A percentile compares a stretch with the other conserved stretches of the same genome.
phyloP scores from a whole-genome alignment of 495 filamentous ascomycete species.

The Trichocladium antarcticum region DNA sequence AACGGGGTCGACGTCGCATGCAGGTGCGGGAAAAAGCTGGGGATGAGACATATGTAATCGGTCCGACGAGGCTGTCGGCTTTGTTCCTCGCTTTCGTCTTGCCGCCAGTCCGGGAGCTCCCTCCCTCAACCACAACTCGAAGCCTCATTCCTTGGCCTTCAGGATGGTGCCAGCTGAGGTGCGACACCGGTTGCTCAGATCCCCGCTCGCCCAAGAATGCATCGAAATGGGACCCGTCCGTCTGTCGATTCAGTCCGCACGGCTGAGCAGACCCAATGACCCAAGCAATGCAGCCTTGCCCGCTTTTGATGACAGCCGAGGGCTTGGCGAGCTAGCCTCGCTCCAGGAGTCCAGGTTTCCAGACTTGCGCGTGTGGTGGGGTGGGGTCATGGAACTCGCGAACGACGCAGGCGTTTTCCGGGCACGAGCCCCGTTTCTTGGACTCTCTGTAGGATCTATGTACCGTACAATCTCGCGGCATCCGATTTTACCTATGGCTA shows the following conservation, averaged over 20 bases:
- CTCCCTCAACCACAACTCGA: background rate
- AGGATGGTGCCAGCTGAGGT: constrained; percentile 3
- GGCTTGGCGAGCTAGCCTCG: background rate
- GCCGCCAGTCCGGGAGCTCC: too few species aligned
- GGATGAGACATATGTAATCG: constrained; percentile 15
- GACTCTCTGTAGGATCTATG: too few species aligned
- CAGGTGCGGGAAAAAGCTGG: constrained; percentile 15
- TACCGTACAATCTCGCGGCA: too few species aligned
- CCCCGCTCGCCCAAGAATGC: background rate
- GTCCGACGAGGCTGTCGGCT: constrained; percentile 25
- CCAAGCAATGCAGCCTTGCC: background rate
- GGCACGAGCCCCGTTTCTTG: too few species aligned
- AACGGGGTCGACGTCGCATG: constrained; percentile 11
- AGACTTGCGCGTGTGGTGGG: too few species aligned
- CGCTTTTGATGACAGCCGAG: background rate
- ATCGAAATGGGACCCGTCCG: background rate
- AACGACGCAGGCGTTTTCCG: too few species aligned
- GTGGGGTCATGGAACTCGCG: too few species aligned
- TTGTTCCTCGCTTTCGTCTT: background rate
- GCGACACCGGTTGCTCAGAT: background rate
- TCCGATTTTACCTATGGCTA: too few species aligned
- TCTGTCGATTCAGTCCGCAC: background rate
- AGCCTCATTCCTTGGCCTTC: constrained; percentile 10
- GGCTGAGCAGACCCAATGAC: background rate
- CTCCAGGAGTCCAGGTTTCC: too few species aligned